Conservation (phyloP, 2,329 filamentous ascomycete species). For the Calonectria crousiana region DNA sequence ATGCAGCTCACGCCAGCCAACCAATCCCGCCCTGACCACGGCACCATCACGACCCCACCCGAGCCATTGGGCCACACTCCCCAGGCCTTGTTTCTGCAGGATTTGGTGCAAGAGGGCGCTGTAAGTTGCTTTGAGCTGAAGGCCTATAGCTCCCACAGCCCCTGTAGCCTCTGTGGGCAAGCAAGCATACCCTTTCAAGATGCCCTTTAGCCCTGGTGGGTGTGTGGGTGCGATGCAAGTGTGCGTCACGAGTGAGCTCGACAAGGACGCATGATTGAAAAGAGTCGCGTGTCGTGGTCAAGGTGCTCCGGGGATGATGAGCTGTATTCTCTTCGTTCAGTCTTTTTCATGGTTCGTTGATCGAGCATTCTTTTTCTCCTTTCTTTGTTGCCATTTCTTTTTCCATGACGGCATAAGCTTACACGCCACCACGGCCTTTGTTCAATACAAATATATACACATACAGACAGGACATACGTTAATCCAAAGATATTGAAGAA, state of each 20-base stretch:
- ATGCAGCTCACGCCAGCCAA: constrained; percentile 15
- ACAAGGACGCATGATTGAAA: constrained; percentile 15
- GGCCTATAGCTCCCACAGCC: not conserved
- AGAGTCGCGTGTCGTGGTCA: constrained; percentile 10
- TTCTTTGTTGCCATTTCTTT: not conserved
- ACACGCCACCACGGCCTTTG: not conserved
- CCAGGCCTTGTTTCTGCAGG: not conserved
- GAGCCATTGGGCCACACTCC: constrained; percentile 20
- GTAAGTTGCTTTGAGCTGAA: not conserved
- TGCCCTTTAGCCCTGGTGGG: not conserved
- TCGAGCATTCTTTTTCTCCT: not conserved
- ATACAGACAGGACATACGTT: not conserved
- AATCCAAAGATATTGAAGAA: not conserved
- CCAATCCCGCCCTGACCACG: constrained; percentile 10
- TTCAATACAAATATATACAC: not conserved
- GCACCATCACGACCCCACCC: constrained; percentile 14
- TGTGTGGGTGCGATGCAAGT: not conserved
- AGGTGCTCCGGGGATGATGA: not conserved
- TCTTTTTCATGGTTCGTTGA: not conserved
- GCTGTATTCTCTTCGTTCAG: not conserved
- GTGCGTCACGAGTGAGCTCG: constrained; percentile 15
- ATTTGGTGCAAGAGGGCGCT: not conserved
- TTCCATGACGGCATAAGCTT: not conserved
- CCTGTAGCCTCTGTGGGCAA: not conserved
- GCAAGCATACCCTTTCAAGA: not conserved